These are phyloP conservation scores for Xylaria sp. DNA, from an alignment of 2,329 filamentous ascomycete species.

Conservation along the genomic window DNA sequence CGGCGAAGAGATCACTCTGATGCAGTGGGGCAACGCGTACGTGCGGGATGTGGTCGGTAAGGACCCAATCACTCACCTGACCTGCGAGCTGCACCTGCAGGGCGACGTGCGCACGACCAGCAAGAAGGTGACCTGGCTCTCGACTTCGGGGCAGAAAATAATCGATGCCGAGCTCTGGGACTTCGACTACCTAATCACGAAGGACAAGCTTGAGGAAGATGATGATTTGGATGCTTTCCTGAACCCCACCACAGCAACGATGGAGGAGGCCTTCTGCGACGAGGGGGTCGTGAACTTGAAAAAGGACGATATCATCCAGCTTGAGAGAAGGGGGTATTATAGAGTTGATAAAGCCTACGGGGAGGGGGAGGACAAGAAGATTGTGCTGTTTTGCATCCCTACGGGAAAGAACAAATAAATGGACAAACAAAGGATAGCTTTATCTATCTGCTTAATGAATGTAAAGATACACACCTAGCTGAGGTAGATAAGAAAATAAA, in stretches of 20 bases:
- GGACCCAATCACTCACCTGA: slow-evolving; percentile 73
- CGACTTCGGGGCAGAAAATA: slow-evolving; percentile 77
- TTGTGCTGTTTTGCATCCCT: slow-evolving; percentile 67
- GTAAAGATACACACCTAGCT: slow-evolving; percentile 1
- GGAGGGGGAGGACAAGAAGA: slow-evolving; percentile 62
- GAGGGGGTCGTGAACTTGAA: slow-evolving; percentile 81
- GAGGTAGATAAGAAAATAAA: not conserved
- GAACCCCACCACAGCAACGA: slow-evolving; percentile 77
- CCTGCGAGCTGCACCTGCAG: slow-evolving; percentile 87
- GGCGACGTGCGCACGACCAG: slow-evolving; percentile 95
- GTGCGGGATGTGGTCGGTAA: slow-evolving; percentile 72
- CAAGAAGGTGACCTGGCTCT: slow-evolving; percentile 97
- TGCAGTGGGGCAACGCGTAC: slow-evolving; percentile 95
- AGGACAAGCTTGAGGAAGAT: slow-evolving; percentile 91
- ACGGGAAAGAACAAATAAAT: slow-evolving; percentile 63
- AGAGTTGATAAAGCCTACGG: slow-evolving; percentile 76
- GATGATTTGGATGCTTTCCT: slow-evolving; percentile 87
- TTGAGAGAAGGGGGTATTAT: slow-evolving; percentile 93
- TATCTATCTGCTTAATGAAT: not conserved
- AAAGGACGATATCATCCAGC: slow-evolving; percentile 91
- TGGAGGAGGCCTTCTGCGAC: slow-evolving; percentile 80
- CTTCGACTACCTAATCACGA: slow-evolving; percentile 94
- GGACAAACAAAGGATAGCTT: slow-evolving; percentile 56
- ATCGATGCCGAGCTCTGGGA: slow-evolving; percentile 88
- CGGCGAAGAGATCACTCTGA: slow-evolving; percentile 92